Conservation (phyloP, 176 grass and related monocot genomes). For the Guadua angustifolia region DNA sequence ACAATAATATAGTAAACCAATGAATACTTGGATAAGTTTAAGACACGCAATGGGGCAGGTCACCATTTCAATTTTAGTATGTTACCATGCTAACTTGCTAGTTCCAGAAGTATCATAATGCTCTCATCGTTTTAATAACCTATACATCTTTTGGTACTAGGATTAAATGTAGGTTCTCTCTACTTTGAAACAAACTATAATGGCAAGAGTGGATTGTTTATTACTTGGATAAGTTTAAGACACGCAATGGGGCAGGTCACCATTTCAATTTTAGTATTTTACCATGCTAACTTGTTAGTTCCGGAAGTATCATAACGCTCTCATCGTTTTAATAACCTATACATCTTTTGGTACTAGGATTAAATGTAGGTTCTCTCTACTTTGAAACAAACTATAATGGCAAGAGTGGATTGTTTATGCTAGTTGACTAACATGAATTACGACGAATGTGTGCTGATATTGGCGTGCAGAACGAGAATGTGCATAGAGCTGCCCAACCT, state of each 20-base stretch:
- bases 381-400: background rate
- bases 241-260: background rate
- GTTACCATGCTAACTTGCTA: conserved; percentile 27
- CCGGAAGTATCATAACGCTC: background rate
- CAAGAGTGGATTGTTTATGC: background rate
- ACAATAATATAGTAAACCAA: conserved; percentile 9
- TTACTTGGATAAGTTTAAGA: conserved; percentile 4
- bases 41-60: background rate
- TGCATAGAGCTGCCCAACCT: background rate
- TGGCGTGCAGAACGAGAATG: conserved; percentile 17
- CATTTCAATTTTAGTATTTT: background rate
- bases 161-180: conserved; percentile 10
- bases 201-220: background rate
- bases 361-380: conserved; percentile 10
- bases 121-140: conserved; percentile 2
- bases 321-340: conserved; percentile 3
- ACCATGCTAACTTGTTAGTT: conserved; percentile 25
- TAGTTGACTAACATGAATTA: background rate
- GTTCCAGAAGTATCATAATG: background rate
- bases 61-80: background rate
- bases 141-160: background rate
- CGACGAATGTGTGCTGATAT: background rate
- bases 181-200: background rate
- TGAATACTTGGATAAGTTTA: conserved; percentile 12
- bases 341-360: background rate